Evolutionary conservation across 2,329 filamentous ascomycete species (phyloP).

Genomic region (Hymenoscyphus infarciens): DNA sequence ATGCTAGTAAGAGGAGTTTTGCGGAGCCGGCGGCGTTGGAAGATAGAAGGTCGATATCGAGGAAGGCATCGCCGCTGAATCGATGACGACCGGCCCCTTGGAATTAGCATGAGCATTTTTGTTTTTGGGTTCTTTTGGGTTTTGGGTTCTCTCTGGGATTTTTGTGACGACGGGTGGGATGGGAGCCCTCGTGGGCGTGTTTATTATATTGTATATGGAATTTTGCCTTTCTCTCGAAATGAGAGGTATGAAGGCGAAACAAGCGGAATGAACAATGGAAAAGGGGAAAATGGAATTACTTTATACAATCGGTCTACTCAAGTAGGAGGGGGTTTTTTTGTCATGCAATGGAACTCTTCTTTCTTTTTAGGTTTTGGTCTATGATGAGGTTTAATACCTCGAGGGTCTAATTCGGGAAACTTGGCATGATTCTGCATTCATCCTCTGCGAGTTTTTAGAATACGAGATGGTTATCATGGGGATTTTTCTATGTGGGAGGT

Average conservation of each 20-base stretch:
- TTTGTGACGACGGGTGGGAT: too few species aligned
- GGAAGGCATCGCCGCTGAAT: slow-evolving; percentile 22
- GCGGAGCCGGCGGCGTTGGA: slow-evolving; percentile 26
- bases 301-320: background rate
- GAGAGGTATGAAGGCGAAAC: background rate
- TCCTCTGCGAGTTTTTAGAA: too few species aligned
- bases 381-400: too few species aligned
- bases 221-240: too few species aligned
- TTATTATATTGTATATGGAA: slow-evolving; percentile 27
- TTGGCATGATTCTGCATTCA: too few species aligned
- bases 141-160: slow-evolving; percentile 5
- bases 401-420: too few species aligned
- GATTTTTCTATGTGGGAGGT: too few species aligned
- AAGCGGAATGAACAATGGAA: slow-evolving; percentile 19
- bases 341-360: too few species aligned
- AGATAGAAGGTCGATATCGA: slow-evolving; percentile 12
- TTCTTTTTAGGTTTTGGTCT: too few species aligned
- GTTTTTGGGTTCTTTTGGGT: background rate
- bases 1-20: slow-evolving; percentile 31
- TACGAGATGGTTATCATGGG: too few species aligned
- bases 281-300: too few species aligned
- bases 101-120: background rate
- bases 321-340: background rate
- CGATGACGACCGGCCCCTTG: slow-evolving; percentile 21
- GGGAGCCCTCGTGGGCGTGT: slow-evolving; percentile 1